Evolutionary conservation across 352 stramenopile genomes (phyloP).

Genomic region (Blastocystis sp.): DNA sequence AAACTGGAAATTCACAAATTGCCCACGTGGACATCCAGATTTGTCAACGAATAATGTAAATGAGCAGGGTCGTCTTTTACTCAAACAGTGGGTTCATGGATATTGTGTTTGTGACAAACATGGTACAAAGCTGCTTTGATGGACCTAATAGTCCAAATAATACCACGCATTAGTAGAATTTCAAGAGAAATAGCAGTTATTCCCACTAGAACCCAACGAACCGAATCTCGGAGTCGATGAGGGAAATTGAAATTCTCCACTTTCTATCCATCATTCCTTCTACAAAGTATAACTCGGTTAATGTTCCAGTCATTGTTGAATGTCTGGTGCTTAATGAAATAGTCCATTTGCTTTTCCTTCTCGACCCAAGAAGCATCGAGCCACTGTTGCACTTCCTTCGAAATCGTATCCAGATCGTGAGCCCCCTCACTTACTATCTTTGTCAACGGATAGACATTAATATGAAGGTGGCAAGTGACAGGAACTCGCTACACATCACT

Average conservation of each 20-base stretch:
- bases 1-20: no score
- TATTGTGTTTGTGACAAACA: background rate
- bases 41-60: no score
- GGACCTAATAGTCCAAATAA: background rate
- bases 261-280: background rate
- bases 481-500: background rate
- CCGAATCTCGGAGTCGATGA: constrained; percentile 5
- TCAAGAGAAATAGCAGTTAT: background rate
- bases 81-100: no score
- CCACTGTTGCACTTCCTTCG: constrained; percentile 34
- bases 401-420: background rate
- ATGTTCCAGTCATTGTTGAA: constrained; percentile 3
- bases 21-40: no score
- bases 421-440: constrained; percentile 4
- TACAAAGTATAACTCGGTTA: background rate
- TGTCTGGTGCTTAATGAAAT: constrained; percentile 54
- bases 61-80: no score
- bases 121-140: background rate
- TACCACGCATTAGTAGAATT: background rate
- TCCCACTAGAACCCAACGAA: background rate
- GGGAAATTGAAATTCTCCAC: constrained; percentile 23
- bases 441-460: constrained; percentile 5
- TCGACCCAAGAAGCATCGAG: constrained; percentile 4
- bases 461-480: constrained; percentile 9
- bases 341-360: constrained; percentile 42